A percentile compares a stretch with the other conserved stretches of the same genome.
phyloP scores from a whole-genome alignment of 2,329 filamentous ascomycete species.

The Diaporthe sp. region DNA sequence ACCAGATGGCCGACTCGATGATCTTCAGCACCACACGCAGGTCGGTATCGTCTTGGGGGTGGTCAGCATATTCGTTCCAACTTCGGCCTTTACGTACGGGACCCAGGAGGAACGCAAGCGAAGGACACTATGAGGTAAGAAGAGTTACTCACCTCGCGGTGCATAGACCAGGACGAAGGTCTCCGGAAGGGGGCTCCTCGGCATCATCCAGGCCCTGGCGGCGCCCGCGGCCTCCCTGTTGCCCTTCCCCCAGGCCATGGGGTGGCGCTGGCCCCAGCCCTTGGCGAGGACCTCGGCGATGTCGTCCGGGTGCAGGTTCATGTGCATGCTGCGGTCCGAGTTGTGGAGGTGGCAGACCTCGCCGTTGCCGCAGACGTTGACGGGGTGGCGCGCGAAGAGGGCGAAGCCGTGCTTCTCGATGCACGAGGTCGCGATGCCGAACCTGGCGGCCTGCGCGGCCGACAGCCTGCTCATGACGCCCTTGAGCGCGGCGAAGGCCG shows the following conservation, averaged over 20 bases:
- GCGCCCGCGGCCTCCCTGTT: not conserved
- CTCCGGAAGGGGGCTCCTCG: slow-evolving; percentile 75
- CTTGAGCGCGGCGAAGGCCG: slow-evolving; percentile 70
- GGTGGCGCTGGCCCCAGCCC: slow-evolving; percentile 84
- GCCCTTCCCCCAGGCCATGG: slow-evolving; percentile 73
- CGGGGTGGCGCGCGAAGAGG: slow-evolving; percentile 76
- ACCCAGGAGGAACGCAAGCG: not conserved
- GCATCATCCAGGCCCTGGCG: slow-evolving; percentile 29
- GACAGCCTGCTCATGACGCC: slow-evolving; percentile 67
- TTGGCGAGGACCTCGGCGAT: slow-evolving; percentile 78
- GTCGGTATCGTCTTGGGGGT: slow-evolving; percentile 70
- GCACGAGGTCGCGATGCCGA: slow-evolving; percentile 78
- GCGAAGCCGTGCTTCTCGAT: slow-evolving; percentile 87
- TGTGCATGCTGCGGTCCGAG: slow-evolving; percentile 82
- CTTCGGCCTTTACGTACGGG: too few species aligned
- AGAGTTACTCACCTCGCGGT: slow-evolving; percentile 66
- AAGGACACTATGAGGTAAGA: not conserved
- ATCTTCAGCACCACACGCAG: slow-evolving; percentile 77
- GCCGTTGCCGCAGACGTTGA: slow-evolving; percentile 81
- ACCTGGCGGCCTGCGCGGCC: slow-evolving; percentile 57
- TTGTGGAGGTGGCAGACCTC: slow-evolving; percentile 87
- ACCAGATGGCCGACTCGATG: slow-evolving; percentile 82
- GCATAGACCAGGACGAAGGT: slow-evolving; percentile 89
- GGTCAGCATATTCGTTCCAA: slow-evolving; percentile 30
- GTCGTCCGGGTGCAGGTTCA: slow-evolving; percentile 85